Evolutionary conservation across 257 asterid species (phyloP), one percentile per base, ranked within the genome.

Genomic region (Euphrasia confusa): DNA sequence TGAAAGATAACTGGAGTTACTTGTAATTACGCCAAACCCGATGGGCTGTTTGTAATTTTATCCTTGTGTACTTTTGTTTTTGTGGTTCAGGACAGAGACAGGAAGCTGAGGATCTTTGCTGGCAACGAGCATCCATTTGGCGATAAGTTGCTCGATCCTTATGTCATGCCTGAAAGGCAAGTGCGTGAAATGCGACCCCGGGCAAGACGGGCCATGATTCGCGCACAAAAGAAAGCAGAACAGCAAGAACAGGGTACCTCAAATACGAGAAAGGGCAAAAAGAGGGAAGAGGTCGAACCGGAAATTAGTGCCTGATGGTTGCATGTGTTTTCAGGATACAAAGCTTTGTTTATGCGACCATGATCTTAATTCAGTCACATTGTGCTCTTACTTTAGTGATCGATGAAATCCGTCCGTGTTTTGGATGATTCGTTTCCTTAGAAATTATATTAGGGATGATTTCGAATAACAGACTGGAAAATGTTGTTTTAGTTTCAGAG

Each of bases 161-260:
- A 79, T 52, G 75, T 66, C 72, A 92, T 89, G 97, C 96, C 99
- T 35, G 83, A 80, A 28, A 78, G 97, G 60, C 89, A 87, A 76
- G 96, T 93, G 58, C 90, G 95, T 33, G 97, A 93, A 76, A 67
- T 93, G 90, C 81, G 99, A 4, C 97, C 99, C 4, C 95, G 94
- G 56, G 87, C 79, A 11, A 80, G 89, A 58, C 80, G 97, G 45
- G 97, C 97, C 47, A 70, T 84, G 88, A 84, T 92, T 60, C 88
- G 99, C 60, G 99, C 95, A 71, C 90, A 89, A 67, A 89, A 83
- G 88, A 92, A 89, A 79, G 94, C 93, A 3, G 96, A 86, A 68
- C 88, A 81, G 60, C 86, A 81, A 73, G 80, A 80, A 61, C 77
- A 75, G 50, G 84, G 77, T 28, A 50, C 13, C 35, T 74, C 80